Conservation (phyloP, 176 grass and related monocot species). For the Carex parvula region DNA sequence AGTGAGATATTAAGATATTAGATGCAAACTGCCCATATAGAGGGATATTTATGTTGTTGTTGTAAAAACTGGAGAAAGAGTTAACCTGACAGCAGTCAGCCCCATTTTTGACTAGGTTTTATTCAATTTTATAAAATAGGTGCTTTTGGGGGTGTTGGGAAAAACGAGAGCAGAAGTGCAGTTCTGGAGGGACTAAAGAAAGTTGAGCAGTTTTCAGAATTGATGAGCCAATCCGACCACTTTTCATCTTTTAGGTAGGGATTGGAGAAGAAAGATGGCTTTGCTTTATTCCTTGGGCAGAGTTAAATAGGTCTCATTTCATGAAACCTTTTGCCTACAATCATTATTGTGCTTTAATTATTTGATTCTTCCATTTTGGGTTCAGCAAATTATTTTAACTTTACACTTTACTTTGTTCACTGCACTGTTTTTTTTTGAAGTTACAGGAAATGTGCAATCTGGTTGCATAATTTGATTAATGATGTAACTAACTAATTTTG, state of each 20-base stretch:
- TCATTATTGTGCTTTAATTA: neutral
- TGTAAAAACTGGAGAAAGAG: neutral
- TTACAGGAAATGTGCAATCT: too few species aligned
- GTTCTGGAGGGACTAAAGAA: constrained; percentile 27
- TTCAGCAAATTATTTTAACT: neutral
- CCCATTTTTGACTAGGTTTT: neutral
- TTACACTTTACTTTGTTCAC: neutral
- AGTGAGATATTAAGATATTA: too few species aligned
- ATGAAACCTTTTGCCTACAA: neutral
- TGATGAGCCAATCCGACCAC: constrained; percentile 4
- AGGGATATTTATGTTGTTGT: neutral
- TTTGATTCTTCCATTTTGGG: neutral
- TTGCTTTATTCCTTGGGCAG: constrained; percentile 9
- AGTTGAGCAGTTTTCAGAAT: constrained; percentile 7
- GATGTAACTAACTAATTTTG: neutral
- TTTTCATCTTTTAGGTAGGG: constrained; percentile 20
- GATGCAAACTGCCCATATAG: neutral
- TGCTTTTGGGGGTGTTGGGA: constrained; percentile 2
- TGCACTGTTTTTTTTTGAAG: neutral
- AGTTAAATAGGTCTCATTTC: neutral
- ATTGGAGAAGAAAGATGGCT: constrained; percentile 15
- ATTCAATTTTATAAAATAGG: neutral
- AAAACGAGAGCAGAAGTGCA: constrained; percentile 13
- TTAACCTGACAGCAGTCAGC: neutral
- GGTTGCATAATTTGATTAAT: neutral